Evolutionary conservation across 176 grass and related monocot genomes (phyloP), one percentile per base, ranked within the genome.

Genomic region (Panicum miliaceum): DNA sequence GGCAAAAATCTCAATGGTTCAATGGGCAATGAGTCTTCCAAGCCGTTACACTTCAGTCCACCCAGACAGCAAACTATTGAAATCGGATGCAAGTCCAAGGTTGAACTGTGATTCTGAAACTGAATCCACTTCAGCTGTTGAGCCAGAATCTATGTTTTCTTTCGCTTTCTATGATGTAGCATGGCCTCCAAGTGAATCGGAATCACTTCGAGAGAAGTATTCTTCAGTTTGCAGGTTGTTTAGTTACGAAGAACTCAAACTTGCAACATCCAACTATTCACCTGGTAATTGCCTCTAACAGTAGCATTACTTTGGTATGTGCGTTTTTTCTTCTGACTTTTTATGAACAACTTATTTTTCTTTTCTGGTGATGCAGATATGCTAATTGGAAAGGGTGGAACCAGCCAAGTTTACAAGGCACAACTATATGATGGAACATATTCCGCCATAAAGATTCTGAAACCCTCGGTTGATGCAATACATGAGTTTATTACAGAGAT

Each of bases 361-460:
- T 78, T 79, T 42, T n/a, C 29, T 25, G 41, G 11, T 35, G 75
- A 84, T 85, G 86, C 80, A 99, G 97, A 92, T 46, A 99, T 96
- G 70, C 78, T 99, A 53, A 94, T 96, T 67, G 97, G 97, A 56
- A 99, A 99, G 54, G 97, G 97, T 47, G 97, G 97, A 71, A 94
- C 84, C 19, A 99, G 97, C 81, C 85, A 75, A 69, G 97, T 99
- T 53, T 99, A 96, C 60, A 99, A 89, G 86, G 97, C 91, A 61
- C 71, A 65, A 0, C 71, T 99, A 71, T 16, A 29, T 40, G 91
- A 99, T 32, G 90, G 84, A 32, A 88, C 77, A 38, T 65, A 90
- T 47, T 88, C 88, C 37, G 97, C 97, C 51, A 84, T 92, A 47
- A 99, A 99, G 85, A 81, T 96, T 61, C 71, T 99, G 73, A 96